Percentiles rank a stretch among this genome's conserved stretches.
Conservation (phyloP, 352 stramenopile genomes). For the Pythium chondricola region DNA sequence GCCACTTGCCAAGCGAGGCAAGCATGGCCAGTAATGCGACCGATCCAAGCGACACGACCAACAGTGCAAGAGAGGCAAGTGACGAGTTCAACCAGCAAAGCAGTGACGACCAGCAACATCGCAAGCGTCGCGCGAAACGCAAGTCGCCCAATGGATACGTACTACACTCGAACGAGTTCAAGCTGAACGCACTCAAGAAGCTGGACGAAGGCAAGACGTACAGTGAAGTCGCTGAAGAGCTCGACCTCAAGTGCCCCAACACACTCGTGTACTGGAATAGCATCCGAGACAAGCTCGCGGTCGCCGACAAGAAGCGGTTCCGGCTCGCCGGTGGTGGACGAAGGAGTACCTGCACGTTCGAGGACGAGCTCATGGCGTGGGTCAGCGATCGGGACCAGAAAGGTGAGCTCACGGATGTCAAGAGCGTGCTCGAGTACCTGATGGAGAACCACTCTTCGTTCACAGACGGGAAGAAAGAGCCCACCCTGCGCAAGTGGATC, state of each 20-base stretch:
- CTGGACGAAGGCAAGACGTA: conserved; percentile 65
- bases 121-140: conserved; percentile 34
- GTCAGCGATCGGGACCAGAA: conserved; percentile 61
- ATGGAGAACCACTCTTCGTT: conserved; percentile 54
- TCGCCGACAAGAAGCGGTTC: conserved; percentile 68
- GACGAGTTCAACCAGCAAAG: neutral
- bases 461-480: conserved; percentile 75
- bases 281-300: conserved; percentile 68
- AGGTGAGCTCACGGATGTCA: conserved; percentile 59
- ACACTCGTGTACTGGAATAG: conserved; percentile 72
- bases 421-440: conserved; percentile 65
- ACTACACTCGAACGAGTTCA: conserved; percentile 76
- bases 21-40: conserved; percentile 2
- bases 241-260: conserved; percentile 64
- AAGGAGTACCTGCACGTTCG: conserved; percentile 63
- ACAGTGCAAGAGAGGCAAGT: conserved; percentile 3
- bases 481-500: conserved; percentile 75
- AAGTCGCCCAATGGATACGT: conserved; percentile 52
- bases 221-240: conserved; percentile 48
- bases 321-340: conserved; percentile 56
- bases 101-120: neutral
- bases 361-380: conserved; percentile 70
- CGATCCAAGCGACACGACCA: neutral
- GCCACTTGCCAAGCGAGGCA: conserved; percentile 29
- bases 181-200: conserved; percentile 60